Evolutionary conservation across 2,329 filamentous ascomycete species (phyloP).

Genomic region (Exophiala sp.): DNA sequence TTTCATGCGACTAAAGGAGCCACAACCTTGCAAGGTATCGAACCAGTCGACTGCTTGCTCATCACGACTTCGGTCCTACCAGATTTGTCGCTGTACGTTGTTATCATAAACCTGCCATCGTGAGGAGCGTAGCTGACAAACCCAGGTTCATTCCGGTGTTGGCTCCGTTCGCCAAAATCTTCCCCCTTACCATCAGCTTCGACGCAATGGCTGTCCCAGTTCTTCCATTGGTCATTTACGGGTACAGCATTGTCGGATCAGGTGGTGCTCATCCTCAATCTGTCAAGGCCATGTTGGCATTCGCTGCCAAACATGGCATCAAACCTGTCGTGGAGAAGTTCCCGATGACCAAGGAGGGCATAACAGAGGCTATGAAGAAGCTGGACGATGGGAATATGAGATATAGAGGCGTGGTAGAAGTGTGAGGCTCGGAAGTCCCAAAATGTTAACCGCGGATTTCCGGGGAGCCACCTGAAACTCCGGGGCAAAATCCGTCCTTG

Average conservation of each 20-base stretch:
- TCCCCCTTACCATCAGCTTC: slow-evolving; percentile 33
- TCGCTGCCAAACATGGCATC: slow-evolving; percentile 59
- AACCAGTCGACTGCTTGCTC: slow-evolving; percentile 32
- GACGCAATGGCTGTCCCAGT: slow-evolving; percentile 17
- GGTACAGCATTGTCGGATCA: slow-evolving; percentile 14
- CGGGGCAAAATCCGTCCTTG: background rate
- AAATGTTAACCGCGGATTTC: background rate
- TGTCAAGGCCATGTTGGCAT: slow-evolving; percentile 64
- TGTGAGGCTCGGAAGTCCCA: background rate
- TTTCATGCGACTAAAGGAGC: slow-evolving; percentile 57
- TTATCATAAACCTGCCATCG: background rate
- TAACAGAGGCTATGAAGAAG: slow-evolving; percentile 48
- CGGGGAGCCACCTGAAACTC: background rate
- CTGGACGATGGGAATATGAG: slow-evolving; percentile 47
- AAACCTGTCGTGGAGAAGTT: slow-evolving; percentile 65
- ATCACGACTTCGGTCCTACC: slow-evolving; percentile 39
- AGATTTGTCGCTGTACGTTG: slow-evolving; percentile 36
- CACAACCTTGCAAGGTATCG: slow-evolving; percentile 32
- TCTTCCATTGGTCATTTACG: slow-evolving; percentile 11
- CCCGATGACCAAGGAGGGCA: slow-evolving; percentile 51
- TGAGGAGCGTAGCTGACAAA: background rate
- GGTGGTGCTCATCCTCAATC: slow-evolving; percentile 41
- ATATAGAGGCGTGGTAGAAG: slow-evolving; percentile 43
- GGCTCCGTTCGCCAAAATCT: slow-evolving; percentile 34
- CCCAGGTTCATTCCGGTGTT: slow-evolving; percentile 31